Percentiles rank a stretch among this genome's conserved stretches.
These are phyloP conservation scores for Talaromyces islandicus DNA, from an alignment of 2,329 filamentous ascomycete genomes.

Conservation along the genomic window DNA sequence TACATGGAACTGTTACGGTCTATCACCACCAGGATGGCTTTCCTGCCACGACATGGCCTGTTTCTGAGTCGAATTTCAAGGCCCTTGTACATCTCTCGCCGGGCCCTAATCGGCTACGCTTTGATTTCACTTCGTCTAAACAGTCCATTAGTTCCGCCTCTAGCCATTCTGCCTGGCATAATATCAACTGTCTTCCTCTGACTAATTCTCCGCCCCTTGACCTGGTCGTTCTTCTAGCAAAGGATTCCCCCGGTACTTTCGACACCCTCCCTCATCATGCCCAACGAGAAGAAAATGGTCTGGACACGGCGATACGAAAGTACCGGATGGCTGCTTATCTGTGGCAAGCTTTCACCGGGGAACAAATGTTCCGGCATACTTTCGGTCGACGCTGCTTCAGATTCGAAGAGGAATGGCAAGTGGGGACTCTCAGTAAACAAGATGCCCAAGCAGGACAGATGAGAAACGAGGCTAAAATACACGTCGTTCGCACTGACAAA, in stretches of 20 bases:
- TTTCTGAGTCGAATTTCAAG: slow-evolving; percentile 86
- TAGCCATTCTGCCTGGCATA: slow-evolving; percentile 72
- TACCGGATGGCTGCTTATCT: slow-evolving; percentile 93
- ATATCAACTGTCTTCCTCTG: slow-evolving; percentile 78
- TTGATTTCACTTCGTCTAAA: slow-evolving; percentile 84
- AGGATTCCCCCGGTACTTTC: slow-evolving; percentile 80
- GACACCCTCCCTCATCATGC: slow-evolving; percentile 72
- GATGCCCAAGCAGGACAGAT: slow-evolving; percentile 67
- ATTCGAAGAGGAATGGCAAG: slow-evolving; percentile 92
- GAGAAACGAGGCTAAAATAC: slow-evolving; percentile 86
- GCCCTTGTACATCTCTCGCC: slow-evolving; percentile 83
- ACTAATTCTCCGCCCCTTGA: slow-evolving; percentile 77
- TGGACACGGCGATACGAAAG: slow-evolving; percentile 78
- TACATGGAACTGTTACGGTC: slow-evolving; percentile 76
- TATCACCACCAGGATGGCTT: slow-evolving; percentile 80
- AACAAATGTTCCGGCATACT: slow-evolving; percentile 89
- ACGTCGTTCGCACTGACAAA: slow-evolving; percentile 75
- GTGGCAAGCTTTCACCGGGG: slow-evolving; percentile 94
- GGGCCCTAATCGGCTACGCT: slow-evolving; percentile 78
- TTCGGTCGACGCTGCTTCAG: slow-evolving; percentile 81
- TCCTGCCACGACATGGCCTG: slow-evolving; percentile 78
- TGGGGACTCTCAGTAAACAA: slow-evolving; percentile 69
- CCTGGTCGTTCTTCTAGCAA: slow-evolving; percentile 78
- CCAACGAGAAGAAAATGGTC: slow-evolving; percentile 72
- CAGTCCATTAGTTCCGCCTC: slow-evolving; percentile 56